These are phyloP conservation scores for Microsporum canis DNA, from an alignment of 2,329 filamentous ascomycete genomes.

Conservation along the genomic window DNA sequence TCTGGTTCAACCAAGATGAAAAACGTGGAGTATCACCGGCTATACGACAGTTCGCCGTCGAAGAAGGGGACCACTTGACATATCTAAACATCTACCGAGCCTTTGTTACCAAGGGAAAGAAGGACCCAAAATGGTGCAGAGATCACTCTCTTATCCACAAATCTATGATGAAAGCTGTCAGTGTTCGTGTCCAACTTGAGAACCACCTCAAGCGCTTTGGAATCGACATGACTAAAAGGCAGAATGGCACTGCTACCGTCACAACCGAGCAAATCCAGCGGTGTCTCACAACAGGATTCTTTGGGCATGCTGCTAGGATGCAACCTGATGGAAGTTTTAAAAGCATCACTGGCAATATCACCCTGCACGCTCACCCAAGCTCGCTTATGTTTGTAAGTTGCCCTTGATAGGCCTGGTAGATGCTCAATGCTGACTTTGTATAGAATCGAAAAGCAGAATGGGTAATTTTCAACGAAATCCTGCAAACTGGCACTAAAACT, in stretches of 20 bases:
- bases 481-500: constrained; percentile 78
- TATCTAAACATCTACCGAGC: constrained; percentile 87
- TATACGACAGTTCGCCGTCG: constrained; percentile 71
- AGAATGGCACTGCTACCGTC: constrained; percentile 24
- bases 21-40: constrained; percentile 64
- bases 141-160: constrained; percentile 83
- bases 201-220: constrained; percentile 80
- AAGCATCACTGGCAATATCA: constrained; percentile 67
- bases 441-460: constrained; percentile 85
- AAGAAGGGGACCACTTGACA: constrained; percentile 89
- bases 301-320: constrained; percentile 88
- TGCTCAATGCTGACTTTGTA: not conserved
- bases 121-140: constrained; percentile 75
- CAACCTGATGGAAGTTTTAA: constrained; percentile 82
- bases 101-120: constrained; percentile 71
- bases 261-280: constrained; percentile 65
- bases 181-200: constrained; percentile 74
- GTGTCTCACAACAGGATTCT: constrained; percentile 82
- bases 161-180: constrained; percentile 67
- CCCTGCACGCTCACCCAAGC: constrained; percentile 78
- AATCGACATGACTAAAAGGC: constrained; percentile 39
- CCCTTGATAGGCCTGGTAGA: not conserved
- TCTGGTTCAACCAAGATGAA: constrained; percentile 67
- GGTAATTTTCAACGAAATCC: constrained; percentile 89
- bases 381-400: constrained; percentile 69